Percentiles rank a stretch among this genome's conserved stretches.
Evolutionary conservation across 1,284 basidiomycete genomes (phyloP).

Genomic region (Vanrija humicola): DNA sequence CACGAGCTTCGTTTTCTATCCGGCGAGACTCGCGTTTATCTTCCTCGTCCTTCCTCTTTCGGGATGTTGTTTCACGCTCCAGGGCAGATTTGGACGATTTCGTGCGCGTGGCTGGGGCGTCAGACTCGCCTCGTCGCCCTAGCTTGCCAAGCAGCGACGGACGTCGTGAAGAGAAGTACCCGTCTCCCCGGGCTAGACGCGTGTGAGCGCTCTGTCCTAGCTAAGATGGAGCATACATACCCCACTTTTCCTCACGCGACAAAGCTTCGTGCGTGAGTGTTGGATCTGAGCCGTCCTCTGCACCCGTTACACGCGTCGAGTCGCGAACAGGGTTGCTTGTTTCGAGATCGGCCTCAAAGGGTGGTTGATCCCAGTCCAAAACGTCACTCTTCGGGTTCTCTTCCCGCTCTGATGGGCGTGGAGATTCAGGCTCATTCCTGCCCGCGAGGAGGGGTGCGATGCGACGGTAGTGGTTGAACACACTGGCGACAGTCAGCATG

Average conservation of each 20-base stretch:
- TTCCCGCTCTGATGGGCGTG: background rate
- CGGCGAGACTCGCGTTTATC: conserved; percentile 3
- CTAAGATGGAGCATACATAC: conserved; percentile 44
- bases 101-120: background rate
- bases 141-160: conserved; percentile 41
- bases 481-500: conserved; percentile 53
- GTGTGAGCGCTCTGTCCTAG: background rate
- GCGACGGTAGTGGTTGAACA: conserved; percentile 89
- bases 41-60: background rate
- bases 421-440: background rate
- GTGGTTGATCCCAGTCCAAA: conserved; percentile 23
- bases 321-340: conserved; percentile 24
- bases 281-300: conserved; percentile 34
- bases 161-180: conserved; percentile 50
- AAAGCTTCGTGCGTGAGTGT: conserved; percentile 36
- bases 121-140: background rate
- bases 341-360: conserved; percentile 22
- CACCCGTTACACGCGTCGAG: conserved; percentile 26
- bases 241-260: conserved; percentile 37
- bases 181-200: conserved; percentile 32
- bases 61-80: background rate
- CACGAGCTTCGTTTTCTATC: conserved; percentile 16
- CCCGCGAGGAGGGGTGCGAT: conserved; percentile 51
- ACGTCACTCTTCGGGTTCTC: background rate
- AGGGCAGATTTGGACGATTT: background rate